A percentile compares a stretch with the other conserved stretches of the same genome.
Conservation (phyloP, 2,329 filamentous ascomycete species). For the Pseudocercospora crystallina region DNA sequence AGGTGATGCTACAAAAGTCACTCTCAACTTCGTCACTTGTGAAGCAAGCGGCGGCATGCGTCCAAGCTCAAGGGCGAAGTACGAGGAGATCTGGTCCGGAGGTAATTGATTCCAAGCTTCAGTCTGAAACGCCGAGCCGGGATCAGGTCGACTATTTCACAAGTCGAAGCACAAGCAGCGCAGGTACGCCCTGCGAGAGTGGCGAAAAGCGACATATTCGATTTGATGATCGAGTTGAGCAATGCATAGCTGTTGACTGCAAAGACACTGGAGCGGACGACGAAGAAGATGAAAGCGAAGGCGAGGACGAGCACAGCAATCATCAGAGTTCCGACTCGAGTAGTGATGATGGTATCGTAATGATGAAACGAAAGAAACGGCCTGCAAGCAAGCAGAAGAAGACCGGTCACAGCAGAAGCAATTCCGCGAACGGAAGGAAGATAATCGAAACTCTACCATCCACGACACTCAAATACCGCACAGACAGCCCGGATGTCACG, state of each 20-base stretch:
- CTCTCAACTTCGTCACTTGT: slow-evolving; percentile 84
- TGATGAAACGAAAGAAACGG: slow-evolving; percentile 69
- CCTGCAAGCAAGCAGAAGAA: slow-evolving; percentile 46
- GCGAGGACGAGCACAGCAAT: slow-evolving; percentile 47
- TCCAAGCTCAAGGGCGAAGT: slow-evolving; percentile 71
- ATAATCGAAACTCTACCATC: slow-evolving; percentile 86
- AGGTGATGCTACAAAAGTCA: slow-evolving; percentile 88
- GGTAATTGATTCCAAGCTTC: slow-evolving; percentile 63
- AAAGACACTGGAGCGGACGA: slow-evolving; percentile 78
- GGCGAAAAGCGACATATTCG: slow-evolving; percentile 81
- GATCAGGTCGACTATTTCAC: slow-evolving; percentile 65
- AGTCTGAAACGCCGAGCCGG: slow-evolving; percentile 60
- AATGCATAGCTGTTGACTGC: slow-evolving; percentile 89
- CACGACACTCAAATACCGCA: slow-evolving; percentile 81
- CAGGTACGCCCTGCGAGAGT: slow-evolving; percentile 58
- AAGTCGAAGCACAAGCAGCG: slow-evolving; percentile 64
- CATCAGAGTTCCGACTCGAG: slow-evolving; percentile 43
- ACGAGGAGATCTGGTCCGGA: slow-evolving; percentile 58
- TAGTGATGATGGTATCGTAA: slow-evolving; percentile 74
- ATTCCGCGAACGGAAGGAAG: slow-evolving; percentile 61
- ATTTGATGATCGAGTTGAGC: slow-evolving; percentile 93
- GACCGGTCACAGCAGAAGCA: slow-evolving; percentile 52
- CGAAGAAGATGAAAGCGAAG: slow-evolving; percentile 38
- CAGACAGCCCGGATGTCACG: slow-evolving; percentile 66
- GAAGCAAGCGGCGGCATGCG: slow-evolving; percentile 82